Base-by-base conservation (phyloP, 1,284 basidiomycete species). In the Tylopilus orsonianus region DNA sequence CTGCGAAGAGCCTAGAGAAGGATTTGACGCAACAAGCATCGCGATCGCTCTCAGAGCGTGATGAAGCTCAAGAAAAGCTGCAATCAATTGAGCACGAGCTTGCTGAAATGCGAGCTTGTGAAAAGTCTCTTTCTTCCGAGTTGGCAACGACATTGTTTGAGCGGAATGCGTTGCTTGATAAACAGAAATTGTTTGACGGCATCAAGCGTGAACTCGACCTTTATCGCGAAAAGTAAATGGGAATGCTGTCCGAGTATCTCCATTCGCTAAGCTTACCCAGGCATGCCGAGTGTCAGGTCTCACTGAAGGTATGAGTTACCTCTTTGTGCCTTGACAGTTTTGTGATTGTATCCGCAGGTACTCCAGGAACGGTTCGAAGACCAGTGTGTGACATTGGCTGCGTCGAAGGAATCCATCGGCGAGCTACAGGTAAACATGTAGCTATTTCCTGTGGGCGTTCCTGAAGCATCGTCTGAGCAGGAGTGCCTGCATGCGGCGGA, bases 341-440 rank as follows among this genome's bases (percentile, higher is more conserved):
- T 44, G n/a, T 22, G 27, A 54, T 7, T 10, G 26, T 16, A 6
- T 20, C 38, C 18, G 14, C 55, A 82, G 76, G 64, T 72, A 20
- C 66, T 84, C 8, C 79, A 83, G 59, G 80, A 84, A 48, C 72
- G 80, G n/a, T 78, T 78, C 47, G 80, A 83, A 14, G 75, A 81
- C 14, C 81, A 83, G 54, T 61, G 71, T 0, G 65, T 78, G 10
- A 77, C 76, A 7, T 58, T 81, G 38, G 69, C 72, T 30, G 60
- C 80, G 16, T 71, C 76, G 14, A 80, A 79, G 55, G 80, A 83
- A 50, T 70, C 75, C 16, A 66, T 72, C 23, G 77, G 73, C 1
- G 79, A 83, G 56, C 53, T 77, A 16, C 81, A 83, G 71, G 81
- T 81, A 50, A 46, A 36, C 9, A 44, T 10, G 24, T 23, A 0